Percentiles rank a stretch among this genome's conserved stretches.
phyloP scores from a whole-genome alignment of 2,329 filamentous ascomycete species.

The Botrytis elliptica region DNA sequence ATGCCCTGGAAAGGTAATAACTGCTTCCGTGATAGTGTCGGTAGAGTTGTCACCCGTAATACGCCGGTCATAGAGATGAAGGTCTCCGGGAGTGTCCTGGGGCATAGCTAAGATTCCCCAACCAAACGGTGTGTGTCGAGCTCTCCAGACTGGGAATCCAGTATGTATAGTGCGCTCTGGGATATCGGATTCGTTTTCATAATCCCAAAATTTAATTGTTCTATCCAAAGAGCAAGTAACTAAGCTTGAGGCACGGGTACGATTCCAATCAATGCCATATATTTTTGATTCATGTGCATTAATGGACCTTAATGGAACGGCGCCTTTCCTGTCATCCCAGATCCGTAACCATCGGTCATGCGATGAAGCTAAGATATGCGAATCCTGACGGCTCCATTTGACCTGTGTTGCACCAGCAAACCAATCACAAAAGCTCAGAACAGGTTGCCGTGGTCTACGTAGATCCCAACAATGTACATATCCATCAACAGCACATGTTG shows the following conservation, averaged over 20 bases:
- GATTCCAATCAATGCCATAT: slow-evolving; percentile 93
- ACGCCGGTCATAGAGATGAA: slow-evolving; percentile 78
- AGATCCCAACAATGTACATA: slow-evolving; percentile 94
- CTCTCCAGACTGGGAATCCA: slow-evolving; percentile 85
- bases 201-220: slow-evolving; percentile 93
- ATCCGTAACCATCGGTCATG: slow-evolving; percentile 86
- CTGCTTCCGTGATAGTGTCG: slow-evolving; percentile 49
- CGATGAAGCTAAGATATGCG: slow-evolving; percentile 84
- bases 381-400: slow-evolving; percentile 87
- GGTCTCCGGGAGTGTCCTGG: slow-evolving; percentile 78
- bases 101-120: slow-evolving; percentile 87
- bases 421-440: slow-evolving; percentile 85
- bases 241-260: slow-evolving; percentile 67
- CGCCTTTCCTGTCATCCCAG: slow-evolving; percentile 83
- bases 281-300: slow-evolving; percentile 90
- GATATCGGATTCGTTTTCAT: slow-evolving; percentile 58
- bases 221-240: slow-evolving; percentile 89
- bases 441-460: slow-evolving; percentile 68
- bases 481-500: slow-evolving; percentile 89
- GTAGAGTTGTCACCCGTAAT: slow-evolving; percentile 45
- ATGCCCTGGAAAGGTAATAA: slow-evolving; percentile 60
- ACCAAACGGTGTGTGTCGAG: slow-evolving; percentile 87
- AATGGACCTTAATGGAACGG: slow-evolving; percentile 77
- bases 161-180: slow-evolving; percentile 78
- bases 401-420: slow-evolving; percentile 92